phyloP scores from a whole-genome alignment of 2,329 filamentous ascomycete species.

The Phaeosphaeria sp. region DNA sequence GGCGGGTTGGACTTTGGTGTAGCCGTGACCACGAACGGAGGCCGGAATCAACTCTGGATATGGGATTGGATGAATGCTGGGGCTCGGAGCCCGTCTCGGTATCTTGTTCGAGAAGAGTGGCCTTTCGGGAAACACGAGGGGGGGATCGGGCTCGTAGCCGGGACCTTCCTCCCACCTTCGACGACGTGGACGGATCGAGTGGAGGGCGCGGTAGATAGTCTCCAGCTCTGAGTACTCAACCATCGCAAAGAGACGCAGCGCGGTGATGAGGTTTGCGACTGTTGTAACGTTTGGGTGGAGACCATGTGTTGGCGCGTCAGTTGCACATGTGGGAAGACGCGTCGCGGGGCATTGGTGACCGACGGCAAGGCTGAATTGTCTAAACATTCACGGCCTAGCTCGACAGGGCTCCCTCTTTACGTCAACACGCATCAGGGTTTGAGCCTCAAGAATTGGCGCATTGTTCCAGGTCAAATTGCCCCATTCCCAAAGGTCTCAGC shows the following conservation, averaged over 20 bases:
- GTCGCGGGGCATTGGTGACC: conserved; percentile 16
- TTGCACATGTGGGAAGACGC: conserved; percentile 7
- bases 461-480: conserved; percentile 1
- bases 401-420: conserved; percentile 16
- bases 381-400: conserved; percentile 14
- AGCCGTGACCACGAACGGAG: no score
- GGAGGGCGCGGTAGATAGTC: not conserved
- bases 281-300: not conserved
- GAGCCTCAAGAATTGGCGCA: conserved; percentile 6
- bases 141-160: not conserved
- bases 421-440: conserved; percentile 26
- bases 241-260: not conserved
- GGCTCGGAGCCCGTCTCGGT: no score
- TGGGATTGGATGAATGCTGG: no score
- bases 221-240: not conserved
- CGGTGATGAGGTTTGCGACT: not conserved
- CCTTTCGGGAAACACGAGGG: not conserved
- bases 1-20: not conserved
- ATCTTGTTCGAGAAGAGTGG: not conserved
- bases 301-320: not conserved
- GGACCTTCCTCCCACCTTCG: not conserved
- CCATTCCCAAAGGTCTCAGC: not conserved
- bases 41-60: no score
- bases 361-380: conserved; percentile 5
- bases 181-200: not conserved